Conservation (phyloP, 176 grass and related monocot species). For the Cenchrus americanus region DNA sequence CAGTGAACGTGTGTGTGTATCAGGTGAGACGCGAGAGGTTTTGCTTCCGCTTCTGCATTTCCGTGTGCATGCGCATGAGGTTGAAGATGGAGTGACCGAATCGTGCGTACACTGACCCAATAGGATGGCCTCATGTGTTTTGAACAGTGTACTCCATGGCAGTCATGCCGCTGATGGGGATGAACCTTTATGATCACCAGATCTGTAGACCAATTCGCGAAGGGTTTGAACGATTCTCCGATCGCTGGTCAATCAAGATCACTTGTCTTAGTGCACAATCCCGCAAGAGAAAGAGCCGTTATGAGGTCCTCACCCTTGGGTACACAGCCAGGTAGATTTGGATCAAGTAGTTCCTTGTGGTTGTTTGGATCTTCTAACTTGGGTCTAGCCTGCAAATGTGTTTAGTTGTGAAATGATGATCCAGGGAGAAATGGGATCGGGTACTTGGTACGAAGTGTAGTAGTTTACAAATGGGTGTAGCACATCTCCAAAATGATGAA, state of each 20-base stretch:
- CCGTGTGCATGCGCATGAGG: background rate
- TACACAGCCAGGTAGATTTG: background rate
- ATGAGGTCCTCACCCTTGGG: background rate
- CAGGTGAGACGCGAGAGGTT: background rate
- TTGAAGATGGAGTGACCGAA: background rate
- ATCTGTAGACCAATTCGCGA: background rate
- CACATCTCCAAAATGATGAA: background rate
- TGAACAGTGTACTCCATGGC: background rate
- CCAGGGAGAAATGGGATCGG: background rate
- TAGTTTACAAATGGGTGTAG: background rate
- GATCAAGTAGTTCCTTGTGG: constrained; percentile 1
- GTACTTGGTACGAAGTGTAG: background rate
- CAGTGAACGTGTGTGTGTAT: background rate
- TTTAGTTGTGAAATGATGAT: constrained; percentile 13
- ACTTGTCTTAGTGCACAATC: background rate
- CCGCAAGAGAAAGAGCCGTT: background rate
- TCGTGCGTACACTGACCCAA: background rate
- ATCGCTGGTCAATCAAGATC: background rate
- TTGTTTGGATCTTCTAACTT: background rate
- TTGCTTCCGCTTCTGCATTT: background rate
- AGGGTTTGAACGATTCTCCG: background rate
- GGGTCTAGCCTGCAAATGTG: background rate
- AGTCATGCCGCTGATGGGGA: background rate
- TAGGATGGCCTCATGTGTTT: background rate
- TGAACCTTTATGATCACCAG: background rate